phyloP scores from a whole-genome alignment of 371 early-diverging fungal genomes.

The Lichtheimia ornata region DNA sequence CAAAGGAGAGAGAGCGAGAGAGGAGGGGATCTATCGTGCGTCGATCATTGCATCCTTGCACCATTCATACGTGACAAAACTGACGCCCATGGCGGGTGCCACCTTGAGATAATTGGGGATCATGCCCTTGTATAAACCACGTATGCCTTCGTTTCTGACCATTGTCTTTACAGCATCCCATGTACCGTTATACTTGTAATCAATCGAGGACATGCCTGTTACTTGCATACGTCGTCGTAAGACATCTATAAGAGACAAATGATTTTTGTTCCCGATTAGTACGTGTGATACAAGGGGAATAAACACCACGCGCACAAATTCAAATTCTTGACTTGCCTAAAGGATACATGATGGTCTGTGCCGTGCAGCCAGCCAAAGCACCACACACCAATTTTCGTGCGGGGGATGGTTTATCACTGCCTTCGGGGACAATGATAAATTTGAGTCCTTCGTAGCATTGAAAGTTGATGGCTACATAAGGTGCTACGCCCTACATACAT shows the following conservation, averaged over 20 bases:
- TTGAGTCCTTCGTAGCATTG: constrained; percentile 83
- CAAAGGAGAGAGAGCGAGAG: neutral
- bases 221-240: constrained; percentile 87
- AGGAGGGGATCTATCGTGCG: constrained; percentile 21
- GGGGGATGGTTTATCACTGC: constrained; percentile 62
- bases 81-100: constrained; percentile 86
- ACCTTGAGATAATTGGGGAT: constrained; percentile 84
- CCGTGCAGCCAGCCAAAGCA: constrained; percentile 87
- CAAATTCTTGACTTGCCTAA: constrained; percentile 45
- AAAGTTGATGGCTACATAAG: constrained; percentile 87
- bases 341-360: constrained; percentile 91
- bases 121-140: constrained; percentile 63
- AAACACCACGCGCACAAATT: constrained; percentile 19
- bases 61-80: constrained; percentile 83
- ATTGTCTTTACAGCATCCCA: constrained; percentile 75
- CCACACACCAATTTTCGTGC: constrained; percentile 79
- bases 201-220: constrained; percentile 73
- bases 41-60: constrained; percentile 58
- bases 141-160: constrained; percentile 69
- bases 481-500: constrained; percentile 72
- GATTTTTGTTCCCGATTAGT: neutral
- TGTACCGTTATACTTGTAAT: constrained; percentile 75
- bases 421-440: constrained; percentile 67
- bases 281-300: neutral
- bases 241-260: constrained; percentile 56